Base-by-base conservation (phyloP, 2,329 filamentous ascomycete species). In the Triangularia verruculosa region DNA sequence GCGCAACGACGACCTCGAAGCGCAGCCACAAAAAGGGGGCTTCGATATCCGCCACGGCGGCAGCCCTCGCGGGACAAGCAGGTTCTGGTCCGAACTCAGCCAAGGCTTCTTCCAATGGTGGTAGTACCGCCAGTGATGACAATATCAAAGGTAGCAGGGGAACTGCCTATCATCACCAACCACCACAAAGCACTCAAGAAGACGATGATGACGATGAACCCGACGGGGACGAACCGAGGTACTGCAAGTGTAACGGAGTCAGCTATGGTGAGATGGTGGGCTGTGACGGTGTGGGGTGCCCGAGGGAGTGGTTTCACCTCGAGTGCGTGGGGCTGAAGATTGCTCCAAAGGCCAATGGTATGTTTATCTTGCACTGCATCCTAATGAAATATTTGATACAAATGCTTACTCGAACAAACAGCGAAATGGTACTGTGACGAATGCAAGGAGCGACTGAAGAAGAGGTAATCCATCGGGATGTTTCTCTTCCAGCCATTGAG, bases 201-300 rank as follows among this genome's bases (percentile, higher is more conserved):
- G 70, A 72, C 4, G 79, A 82, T 12, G 78, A 79, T 4, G 88
- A 86, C 12, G 86, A 87, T 7, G 86, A 89, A 34, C 80, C 82
- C 39, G 88, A 89, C 65, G 86, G 83, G 3, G 86, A 90, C 67
- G 90, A 93, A 73, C 89, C 87, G 39, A 82, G 86, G 13, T 93
- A 93, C 75, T 92, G 91, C 75, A 91, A 91, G 76, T 93, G 91
- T 74, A 89, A 92, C 70, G 85, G 88, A 56, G 87, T 92, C 61
- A 92, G 89, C 71, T 93, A 92, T 72, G 90, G 91, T 20, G 90
- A 92, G 77, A 93, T 93, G 91, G 89, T 93, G 52, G 91, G 89
- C 2, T 93, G 90, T 72, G 91, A 93, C 73, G 87, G 86, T 7
- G 84, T 89, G 64, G 84, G 86, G 57, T 93, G 91, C 76, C 83